phyloP scores from a whole-genome alignment of 164 flowering plant species.

The Vitis cinerea region DNA sequence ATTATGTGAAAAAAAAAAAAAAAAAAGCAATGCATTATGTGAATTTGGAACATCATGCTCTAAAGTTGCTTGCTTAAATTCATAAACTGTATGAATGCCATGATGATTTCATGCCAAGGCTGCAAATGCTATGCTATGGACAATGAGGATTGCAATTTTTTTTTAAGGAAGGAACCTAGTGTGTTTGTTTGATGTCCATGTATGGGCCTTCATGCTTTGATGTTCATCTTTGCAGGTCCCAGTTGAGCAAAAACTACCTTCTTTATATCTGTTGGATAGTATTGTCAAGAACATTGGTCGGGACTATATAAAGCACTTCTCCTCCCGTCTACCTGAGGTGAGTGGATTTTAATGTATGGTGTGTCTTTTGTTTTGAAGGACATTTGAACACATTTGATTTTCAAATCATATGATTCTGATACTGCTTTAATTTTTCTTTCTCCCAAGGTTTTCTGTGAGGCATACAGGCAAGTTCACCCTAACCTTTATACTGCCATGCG shows the following conservation, averaged over 20 bases:
- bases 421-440: constrained; percentile 3
- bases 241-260: constrained; percentile 83
- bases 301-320: constrained; percentile 68
- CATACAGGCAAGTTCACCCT: constrained; percentile 79
- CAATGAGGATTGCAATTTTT: no score
- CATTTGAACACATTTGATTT: not conserved
- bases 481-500: constrained; percentile 63
- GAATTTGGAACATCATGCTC: no score
- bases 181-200: not conserved
- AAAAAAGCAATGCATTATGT: no score
- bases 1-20: no score
- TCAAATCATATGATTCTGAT: not conserved
- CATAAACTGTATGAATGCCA: no score
- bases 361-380: not conserved
- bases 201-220: not conserved
- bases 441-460: constrained; percentile 78
- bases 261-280: constrained; percentile 88
- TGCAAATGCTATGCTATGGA: no score
- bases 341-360: constrained; percentile 16
- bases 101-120: no score
- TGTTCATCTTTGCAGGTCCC: constrained; percentile 55
- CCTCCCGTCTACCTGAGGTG: constrained; percentile 87
- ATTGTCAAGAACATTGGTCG: constrained; percentile 90
- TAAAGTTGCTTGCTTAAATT: no score
- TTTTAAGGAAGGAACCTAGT: no score